Evolutionary conservation across 2,329 filamentous ascomycete species (phyloP), one percentile per base, ranked within the genome.

Genomic region (Aureobasidium vineae): DNA sequence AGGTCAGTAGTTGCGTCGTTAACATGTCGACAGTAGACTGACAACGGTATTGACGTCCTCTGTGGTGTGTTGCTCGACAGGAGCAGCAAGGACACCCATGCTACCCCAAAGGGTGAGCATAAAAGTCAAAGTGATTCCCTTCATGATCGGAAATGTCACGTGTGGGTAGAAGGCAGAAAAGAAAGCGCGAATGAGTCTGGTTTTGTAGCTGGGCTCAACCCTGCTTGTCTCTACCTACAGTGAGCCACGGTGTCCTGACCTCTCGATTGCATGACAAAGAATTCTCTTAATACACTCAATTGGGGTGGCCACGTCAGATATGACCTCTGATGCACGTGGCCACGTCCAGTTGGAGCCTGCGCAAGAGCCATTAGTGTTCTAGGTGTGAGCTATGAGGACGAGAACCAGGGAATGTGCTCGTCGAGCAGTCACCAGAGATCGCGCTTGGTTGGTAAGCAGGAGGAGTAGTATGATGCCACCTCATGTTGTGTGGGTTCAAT

Each of bases 121-220:
- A 15, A 36, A 11, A 6, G 23, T 26, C 2, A 26, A 28, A 41
- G 5, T 3, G 36, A 56, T 5, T 3, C 8, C 6, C 23, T 28
- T 40, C 53, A 56, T 56, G 53, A 41, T 56, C 15, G 36, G 8
- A 28, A 11, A 15, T 56, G 23, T 40, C 53, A 56, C 53, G 53
- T 56, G 28, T 26, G 33, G 21, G 23, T 28, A 19, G 23, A 23
- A 41, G 33, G 23, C 10, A 40, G 53, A 56, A 26, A 41, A 21
- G 15, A 7, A 56, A 41, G 36, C 6, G 21, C 21, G 19, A 28
- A 19, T 8, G 36, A 11, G 28, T 26, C 2, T 41, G 36, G 23
- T 56, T 56, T 41, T 41, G 36, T 56, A 56, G 21, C 36, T 28
- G 36, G 26, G 21, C 23, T 19, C 28, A 26, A 38, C 26, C n/a